Base-by-base conservation (phyloP, 352 stramenopile genomes). In the Phytopythium montanum region DNA sequence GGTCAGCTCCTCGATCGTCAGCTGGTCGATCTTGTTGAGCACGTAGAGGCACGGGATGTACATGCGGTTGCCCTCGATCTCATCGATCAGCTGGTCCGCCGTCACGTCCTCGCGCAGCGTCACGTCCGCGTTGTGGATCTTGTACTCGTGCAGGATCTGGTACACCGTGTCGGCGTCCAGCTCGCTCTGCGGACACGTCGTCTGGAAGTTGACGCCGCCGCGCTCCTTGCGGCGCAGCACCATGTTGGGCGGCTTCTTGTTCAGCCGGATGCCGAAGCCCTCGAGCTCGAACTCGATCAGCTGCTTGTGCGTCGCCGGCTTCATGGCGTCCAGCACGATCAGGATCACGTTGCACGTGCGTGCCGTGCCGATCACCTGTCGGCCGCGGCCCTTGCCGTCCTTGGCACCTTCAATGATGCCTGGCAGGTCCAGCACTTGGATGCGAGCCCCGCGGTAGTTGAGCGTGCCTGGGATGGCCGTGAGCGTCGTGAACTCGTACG, bases 21-120 rank as follows among this genome's bases (percentile, higher is more conserved):
- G 87, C 70, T 98, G 83, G 72, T 99, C 97, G 68, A 99, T 99
- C 80, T 99, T 99, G 83, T 99, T 99, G 60, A 99, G 94, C 55
- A 99, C 94, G 81, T 99, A 99, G 16, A 99, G 74, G 52, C 88
- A 96, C 41, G 97, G 97, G 65, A 99, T 99, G 79, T 99, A 99
- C 23, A 97, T 85, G 56, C 97, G 85, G 77, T 99, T 99, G 55
- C 95, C 95, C 74, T 99, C 96, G 59, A 99, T 98, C 31, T 99
- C 95, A 70, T 99, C 97, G 73, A 99, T 99, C 53, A 99, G 90
- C 69, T 99, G 93, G 83, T 99, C 97, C 21, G 98, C 92, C 16
- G 96, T 98, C 59, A 96, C 82, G 74, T 99, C 96, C 54, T 98
- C 94, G 45, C 87, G 87, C 45, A 99, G 70, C 66, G 98, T 96